These are phyloP conservation scores for Zymoseptoria pseudotritici DNA, from an alignment of 2,329 filamentous ascomycete species.

Conservation along the genomic window DNA sequence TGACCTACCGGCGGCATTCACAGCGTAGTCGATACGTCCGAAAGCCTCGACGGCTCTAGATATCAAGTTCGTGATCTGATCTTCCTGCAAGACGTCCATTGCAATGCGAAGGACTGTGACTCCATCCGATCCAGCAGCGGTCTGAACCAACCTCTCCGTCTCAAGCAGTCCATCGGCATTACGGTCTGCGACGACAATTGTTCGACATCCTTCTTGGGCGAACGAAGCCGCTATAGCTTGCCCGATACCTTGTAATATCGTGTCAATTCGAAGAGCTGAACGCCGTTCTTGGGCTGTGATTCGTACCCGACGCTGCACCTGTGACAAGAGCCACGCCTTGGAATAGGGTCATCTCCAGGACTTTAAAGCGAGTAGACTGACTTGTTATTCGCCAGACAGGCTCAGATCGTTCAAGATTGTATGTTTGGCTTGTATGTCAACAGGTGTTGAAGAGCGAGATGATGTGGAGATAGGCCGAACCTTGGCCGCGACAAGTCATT, in stretches of 20 bases:
- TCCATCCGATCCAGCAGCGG: constrained; percentile 15
- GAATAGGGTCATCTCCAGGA: constrained; percentile 19
- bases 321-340: constrained; percentile 29
- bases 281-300: neutral
- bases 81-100: constrained; percentile 33
- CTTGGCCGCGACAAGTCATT: neutral
- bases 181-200: constrained; percentile 37
- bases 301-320: constrained; percentile 28
- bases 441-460: neutral
- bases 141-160: constrained; percentile 28
- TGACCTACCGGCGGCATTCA: constrained; percentile 35
- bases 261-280: constrained; percentile 3
- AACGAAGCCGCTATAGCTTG: constrained; percentile 39
- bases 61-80: constrained; percentile 31
- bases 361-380: neutral
- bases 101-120: constrained; percentile 22
- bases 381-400: neutral
- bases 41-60: constrained; percentile 29
- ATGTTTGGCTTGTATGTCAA: no score
- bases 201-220: constrained; percentile 38
- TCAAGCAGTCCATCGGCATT: constrained; percentile 28
- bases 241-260: constrained; percentile 33
- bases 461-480: neutral
- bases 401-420: neutral
- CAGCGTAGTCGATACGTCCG: constrained; percentile 41